Evolutionary conservation across 306 rosid genomes (phyloP).

Genomic region (Trifolium repens): DNA sequence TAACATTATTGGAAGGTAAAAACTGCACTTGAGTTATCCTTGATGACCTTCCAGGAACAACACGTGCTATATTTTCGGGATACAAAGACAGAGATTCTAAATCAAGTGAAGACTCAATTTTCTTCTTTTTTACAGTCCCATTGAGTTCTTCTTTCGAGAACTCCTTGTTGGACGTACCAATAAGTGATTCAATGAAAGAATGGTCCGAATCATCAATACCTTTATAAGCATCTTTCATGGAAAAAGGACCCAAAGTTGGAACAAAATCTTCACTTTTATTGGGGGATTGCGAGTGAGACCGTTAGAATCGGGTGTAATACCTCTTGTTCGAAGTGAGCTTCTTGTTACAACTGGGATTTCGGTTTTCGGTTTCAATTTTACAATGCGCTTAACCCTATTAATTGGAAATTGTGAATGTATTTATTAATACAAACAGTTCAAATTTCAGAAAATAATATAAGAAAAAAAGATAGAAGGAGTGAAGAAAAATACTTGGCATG

Average conservation of each 20-base stretch:
- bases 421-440: too few species aligned
- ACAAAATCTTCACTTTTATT: not conserved
- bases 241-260: slow-evolving; percentile 51
- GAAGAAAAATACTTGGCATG: not conserved
- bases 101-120: slow-evolving; percentile 32
- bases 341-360: slow-evolving; percentile 58
- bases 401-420: too few species aligned
- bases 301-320: slow-evolving; percentile 34
- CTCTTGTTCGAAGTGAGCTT: slow-evolving; percentile 74
- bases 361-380: slow-evolving; percentile 61
- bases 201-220: slow-evolving; percentile 46
- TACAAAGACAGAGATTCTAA: slow-evolving; percentile 59
- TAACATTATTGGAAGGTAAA: slow-evolving; percentile 64
- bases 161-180: slow-evolving; percentile 47
- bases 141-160: not conserved
- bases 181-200: slow-evolving; percentile 48
- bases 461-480: not conserved
- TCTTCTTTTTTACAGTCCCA: not conserved
- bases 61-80: slow-evolving; percentile 62
- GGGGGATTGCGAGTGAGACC: not conserved
- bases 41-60: slow-evolving; percentile 49
- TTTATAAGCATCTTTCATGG: slow-evolving; percentile 52
- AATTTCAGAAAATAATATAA: too few species aligned
- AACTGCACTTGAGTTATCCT: slow-evolving; percentile 60
- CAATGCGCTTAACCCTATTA: slow-evolving; percentile 45